Evolutionary conservation across 2,329 filamentous ascomycete genomes (phyloP), one percentile per base, ranked within the genome.

Genomic region (Exophiala sp.): DNA sequence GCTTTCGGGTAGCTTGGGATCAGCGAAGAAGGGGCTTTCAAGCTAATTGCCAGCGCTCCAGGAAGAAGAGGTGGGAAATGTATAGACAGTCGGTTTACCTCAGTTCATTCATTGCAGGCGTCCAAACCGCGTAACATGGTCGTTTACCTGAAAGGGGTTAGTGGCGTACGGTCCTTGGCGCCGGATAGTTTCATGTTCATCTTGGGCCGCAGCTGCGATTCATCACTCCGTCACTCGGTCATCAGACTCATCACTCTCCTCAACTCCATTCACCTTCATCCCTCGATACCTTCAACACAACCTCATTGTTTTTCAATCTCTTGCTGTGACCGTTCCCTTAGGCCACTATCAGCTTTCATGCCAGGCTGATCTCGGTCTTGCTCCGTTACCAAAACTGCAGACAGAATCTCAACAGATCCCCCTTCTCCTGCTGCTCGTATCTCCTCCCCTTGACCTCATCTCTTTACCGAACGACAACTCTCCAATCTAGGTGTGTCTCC

Each of bases 321-420:
- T 5, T 19, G 14, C 3, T 3, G 9, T 19, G 14, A 19, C 34
- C 19, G 14, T 37, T 37, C 6, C 18, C 13, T 14, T 35, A 11
- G 38, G 16, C 34, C 40, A 19, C 9, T 32, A 22, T n/a, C 48
- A 42, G 55, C 55, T 60, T 58, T 60, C 21, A 60, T 59, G 57
- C 53, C 56, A 52, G 58, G 57, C 57, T 59, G 58, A 58, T 46
- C 22, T 35, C 39, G 43, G 48, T 40, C 37, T 24, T 57, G 50
- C 52, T 43, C 46, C 30, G n/a, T n/a, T 42, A 35, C 35, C 45
- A 19, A 19, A 43, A 40, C 46, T 37, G 34, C 45, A 43, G 34
- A 32, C 45, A 43, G 34, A 21, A 39, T 38, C 42, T 29, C 48
- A n/a, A 18, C 18, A 2, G 46, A 42, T 22, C 53, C 50, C 46